Conservation (phyloP, 176 grass and related monocot genomes). For the Paspalum vaginatum region DNA sequence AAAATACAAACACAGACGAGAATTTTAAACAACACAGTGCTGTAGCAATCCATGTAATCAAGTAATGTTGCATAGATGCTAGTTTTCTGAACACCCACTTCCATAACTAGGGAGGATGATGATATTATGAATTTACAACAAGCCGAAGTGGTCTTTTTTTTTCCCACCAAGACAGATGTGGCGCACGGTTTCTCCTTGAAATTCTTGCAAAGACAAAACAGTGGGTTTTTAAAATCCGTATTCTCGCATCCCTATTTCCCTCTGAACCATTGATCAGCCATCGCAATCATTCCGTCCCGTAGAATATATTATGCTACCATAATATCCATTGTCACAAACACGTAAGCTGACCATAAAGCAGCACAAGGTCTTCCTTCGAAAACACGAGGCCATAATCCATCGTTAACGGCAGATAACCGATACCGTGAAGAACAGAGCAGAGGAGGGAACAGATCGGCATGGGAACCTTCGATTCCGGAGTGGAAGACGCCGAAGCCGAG, state of each 20-base stretch:
- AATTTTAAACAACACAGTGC: not conserved
- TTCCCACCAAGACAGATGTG: not conserved
- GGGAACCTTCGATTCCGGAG: constrained; percentile 76
- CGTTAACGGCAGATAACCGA: not conserved
- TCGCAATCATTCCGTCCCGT: not conserved
- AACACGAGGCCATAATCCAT: not conserved
- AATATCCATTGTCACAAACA: not conserved
- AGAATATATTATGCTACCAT: not conserved
- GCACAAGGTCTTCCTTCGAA: not conserved
- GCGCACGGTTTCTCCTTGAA: not conserved
- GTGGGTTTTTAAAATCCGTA: not conserved
- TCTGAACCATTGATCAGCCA: not conserved
- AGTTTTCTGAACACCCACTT: not conserved
- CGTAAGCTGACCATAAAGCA: not conserved
- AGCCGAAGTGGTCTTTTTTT: not conserved
- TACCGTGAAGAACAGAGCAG: no score
- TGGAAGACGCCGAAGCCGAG: constrained; percentile 80
- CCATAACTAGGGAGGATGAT: not conserved
- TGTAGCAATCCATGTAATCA: constrained; percentile 3
- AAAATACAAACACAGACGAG: constrained; percentile 11
- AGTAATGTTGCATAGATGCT: constrained; percentile 11
- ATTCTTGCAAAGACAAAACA: constrained; percentile 13
- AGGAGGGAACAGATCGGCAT: not conserved
- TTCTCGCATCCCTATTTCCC: not conserved
- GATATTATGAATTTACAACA: not conserved